Conservation (phyloP, 345 rosid genomes). For the Sisymbrium irio region DNA sequence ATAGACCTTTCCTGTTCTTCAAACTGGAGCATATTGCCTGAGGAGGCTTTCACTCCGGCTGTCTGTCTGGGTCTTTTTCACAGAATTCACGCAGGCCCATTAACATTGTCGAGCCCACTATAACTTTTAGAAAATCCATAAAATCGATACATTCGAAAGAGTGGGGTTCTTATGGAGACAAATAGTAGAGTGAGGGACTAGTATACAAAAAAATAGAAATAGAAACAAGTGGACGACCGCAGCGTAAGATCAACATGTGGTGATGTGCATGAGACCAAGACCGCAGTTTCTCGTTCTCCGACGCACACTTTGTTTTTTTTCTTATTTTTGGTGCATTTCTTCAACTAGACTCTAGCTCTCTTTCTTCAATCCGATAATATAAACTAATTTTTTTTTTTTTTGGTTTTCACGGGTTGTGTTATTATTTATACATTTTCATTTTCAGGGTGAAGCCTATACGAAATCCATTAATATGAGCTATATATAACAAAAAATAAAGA, state of each 20-base stretch:
- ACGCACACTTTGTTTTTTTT: background rate
- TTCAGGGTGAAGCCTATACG: background rate
- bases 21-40: background rate
- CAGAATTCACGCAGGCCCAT: conserved; percentile 12
- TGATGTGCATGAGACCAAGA: conserved; percentile 19
- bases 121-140: background rate
- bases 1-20: background rate
- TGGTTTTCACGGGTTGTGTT: background rate
- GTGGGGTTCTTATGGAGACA: background rate
- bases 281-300: conserved; percentile 15
- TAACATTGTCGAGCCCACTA: conserved; percentile 9
- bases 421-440: background rate
- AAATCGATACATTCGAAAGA: background rate
- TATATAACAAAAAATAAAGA: background rate
- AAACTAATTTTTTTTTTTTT: background rate
- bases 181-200: background rate
- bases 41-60: too few species aligned
- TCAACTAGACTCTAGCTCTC: background rate
- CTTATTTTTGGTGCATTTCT: background rate
- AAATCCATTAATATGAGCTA: background rate
- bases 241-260: conserved; percentile 22
- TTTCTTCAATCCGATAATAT: background rate
- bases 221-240: conserved; percentile 14
- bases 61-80: background rate
- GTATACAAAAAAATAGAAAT: background rate